phyloP scores from a whole-genome alignment of 1,284 basidiomycete genomes.

The Puccinia novopanici region DNA sequence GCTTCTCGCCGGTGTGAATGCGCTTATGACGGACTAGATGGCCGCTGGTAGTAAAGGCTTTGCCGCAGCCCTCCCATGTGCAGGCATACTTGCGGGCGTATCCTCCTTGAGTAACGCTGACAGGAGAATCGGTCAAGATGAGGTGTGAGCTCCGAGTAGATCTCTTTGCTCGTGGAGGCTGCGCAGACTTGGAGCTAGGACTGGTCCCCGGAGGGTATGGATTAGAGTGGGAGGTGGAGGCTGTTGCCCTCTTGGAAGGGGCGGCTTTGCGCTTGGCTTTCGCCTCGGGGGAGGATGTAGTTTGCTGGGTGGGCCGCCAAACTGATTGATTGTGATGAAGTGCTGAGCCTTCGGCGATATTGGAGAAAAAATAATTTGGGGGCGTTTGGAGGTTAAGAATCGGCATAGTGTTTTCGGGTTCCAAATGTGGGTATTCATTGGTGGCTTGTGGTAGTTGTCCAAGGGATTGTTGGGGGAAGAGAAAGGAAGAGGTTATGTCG shows the following conservation, averaged over 20 bases:
- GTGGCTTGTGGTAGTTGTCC: neutral
- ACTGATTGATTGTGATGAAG: neutral
- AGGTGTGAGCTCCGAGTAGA: constrained; percentile 1
- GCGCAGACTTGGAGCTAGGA: neutral
- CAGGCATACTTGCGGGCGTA: constrained; percentile 51
- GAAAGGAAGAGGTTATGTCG: neutral
- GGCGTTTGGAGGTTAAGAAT: constrained; percentile 3
- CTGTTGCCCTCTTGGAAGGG: neutral
- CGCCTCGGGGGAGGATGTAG: neutral
- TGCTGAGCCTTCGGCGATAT: neutral
- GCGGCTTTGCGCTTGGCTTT: neutral
- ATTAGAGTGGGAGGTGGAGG: neutral
- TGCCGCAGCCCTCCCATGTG: constrained; percentile 49
- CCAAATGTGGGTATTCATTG: neutral
- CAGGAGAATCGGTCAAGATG: constrained; percentile 21
- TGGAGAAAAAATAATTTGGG: constrained; percentile 9
- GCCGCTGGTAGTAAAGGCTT: constrained; percentile 51
- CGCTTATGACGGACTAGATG: constrained; percentile 53
- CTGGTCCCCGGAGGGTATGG: neutral
- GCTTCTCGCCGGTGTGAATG: constrained; percentile 53
- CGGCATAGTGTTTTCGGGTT: neutral
- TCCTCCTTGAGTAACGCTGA: constrained; percentile 43
- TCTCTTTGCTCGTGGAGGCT: neutral
- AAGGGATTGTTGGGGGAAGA: neutral
- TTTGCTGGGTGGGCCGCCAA: neutral